Base-by-base conservation (phyloP, 2,329 filamentous ascomycete species). In the Hymenoscyphus repandus region DNA sequence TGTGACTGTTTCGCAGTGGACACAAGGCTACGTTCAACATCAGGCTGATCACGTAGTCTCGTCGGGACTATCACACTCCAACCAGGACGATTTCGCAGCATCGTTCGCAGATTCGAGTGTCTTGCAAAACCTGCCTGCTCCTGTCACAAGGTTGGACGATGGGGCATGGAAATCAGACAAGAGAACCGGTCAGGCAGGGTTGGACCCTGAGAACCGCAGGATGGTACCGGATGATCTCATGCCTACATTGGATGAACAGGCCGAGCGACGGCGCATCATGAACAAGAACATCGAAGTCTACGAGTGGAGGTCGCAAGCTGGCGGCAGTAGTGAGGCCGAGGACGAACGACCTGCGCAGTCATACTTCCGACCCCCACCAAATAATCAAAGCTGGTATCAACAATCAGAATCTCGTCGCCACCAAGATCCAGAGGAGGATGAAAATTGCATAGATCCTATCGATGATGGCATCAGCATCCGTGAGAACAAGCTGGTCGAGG, bases 231-330 rank as follows among this genome's bases (percentile, higher is more conserved):
- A 60, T 43, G 45, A 46, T 6, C 58, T 62, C 43, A 50, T 66
- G 2, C 60, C 56, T 6, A 64, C 50, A 38, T 50, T 69, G 11
- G 67, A 65, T 41, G 62, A 70, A 30, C 59, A 65, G 52, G 62
- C 64, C 45, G 53, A 63, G 27, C 52, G 55, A 36, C 55, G 59
- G 11, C 55, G 58, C n/a, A 54, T 64, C 9, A 52, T 64, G 9
- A 49, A 51, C 18, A 68, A 65, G 47, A 67, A 66, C 31, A 53
- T 47, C 15, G 63, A 68, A 45, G 62, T 70, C 10, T 50, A 64
- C 22, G 62, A 66, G 40, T 69, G 68, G 67, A 57, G 62, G 39
- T 62, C 57, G 13, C 57, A 59, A 49, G 52, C 59, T 43, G 46
- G 56, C 17, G 47, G 50, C n/a, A 56, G 53, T 30, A 58, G 53